These are phyloP conservation scores for Trametes sp. DNA, from an alignment of 1,284 basidiomycete species.

Conservation along the genomic window DNA sequence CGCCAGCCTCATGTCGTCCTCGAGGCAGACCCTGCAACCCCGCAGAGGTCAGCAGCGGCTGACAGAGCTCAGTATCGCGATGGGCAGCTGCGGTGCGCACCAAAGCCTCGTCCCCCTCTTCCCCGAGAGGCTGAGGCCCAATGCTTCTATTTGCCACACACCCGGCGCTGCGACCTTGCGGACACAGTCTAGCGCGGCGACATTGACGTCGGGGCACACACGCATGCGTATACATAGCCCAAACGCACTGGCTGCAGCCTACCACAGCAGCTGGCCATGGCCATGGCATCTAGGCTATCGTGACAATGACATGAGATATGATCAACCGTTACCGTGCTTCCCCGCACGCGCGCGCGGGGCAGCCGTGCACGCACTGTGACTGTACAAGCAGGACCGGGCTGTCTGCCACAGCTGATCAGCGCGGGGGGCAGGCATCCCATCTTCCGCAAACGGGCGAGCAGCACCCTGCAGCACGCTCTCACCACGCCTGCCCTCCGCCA, in stretches of 20 bases:
- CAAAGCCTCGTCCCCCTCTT: background rate
- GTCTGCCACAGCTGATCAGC: slow-evolving; percentile 18
- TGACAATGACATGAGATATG: background rate
- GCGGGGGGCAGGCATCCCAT: slow-evolving; percentile 12
- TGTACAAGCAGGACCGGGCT: background rate
- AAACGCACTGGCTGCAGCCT: too few relatives aligned
- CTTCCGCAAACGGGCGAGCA: slow-evolving; percentile 16
- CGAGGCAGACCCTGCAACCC: slow-evolving; percentile 21
- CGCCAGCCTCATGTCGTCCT: slow-evolving; percentile 28
- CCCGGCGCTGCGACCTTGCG: background rate
- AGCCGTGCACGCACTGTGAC: background rate
- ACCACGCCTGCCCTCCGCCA: slow-evolving; percentile 20
- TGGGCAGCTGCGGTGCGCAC: background rate
- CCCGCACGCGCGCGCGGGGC: too few relatives aligned
- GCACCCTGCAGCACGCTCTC: slow-evolving; percentile 19
- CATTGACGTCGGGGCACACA: background rate
- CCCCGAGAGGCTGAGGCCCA: background rate
- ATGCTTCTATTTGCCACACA: background rate
- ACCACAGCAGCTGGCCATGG: background rate
- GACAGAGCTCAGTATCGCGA: slow-evolving; percentile 19
- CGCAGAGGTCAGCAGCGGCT: slow-evolving; percentile 16
- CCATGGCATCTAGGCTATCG: background rate
- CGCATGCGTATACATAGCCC: background rate
- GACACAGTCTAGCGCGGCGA: background rate
- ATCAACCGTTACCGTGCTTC: background rate